Percentiles rank a stretch among this genome's conserved stretches.
These are phyloP conservation scores for Sanghuangporus baumii DNA, from an alignment of 1,284 basidiomycete genomes.

Conservation along the genomic window DNA sequence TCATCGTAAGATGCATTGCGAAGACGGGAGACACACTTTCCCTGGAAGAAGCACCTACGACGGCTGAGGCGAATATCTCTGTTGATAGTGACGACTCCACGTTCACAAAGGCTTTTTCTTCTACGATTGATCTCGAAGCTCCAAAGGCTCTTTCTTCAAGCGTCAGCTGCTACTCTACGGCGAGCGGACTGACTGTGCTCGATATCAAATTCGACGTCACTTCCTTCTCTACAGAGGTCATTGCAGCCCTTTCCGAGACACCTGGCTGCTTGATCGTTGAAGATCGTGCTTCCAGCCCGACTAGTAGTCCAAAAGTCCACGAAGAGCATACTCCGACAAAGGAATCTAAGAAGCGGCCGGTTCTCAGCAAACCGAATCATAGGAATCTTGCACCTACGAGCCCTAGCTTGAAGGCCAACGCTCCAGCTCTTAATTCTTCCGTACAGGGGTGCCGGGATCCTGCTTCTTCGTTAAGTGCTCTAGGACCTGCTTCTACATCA, in stretches of 20 bases:
- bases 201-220: not conserved
- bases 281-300: not conserved
- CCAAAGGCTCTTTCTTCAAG: not conserved
- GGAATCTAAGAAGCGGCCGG: not conserved
- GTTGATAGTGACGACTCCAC: not conserved
- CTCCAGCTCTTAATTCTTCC: not conserved
- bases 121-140: not conserved
- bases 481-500: not conserved
- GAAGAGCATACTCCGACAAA: not conserved
- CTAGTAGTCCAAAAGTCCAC: not conserved
- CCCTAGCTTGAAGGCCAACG: conserved; percentile 2
- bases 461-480: not conserved
- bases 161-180: not conserved
- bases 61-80: not conserved
- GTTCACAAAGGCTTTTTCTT: not conserved
- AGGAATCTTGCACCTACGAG: not conserved
- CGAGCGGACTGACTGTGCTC: not conserved
- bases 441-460: not conserved
- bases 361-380: conserved; percentile 13
- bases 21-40: too few relatives aligned
- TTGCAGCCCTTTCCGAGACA: not conserved
- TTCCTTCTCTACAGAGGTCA: not conserved
- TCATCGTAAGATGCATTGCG: not conserved
- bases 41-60: too few relatives aligned
- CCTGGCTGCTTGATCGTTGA: not conserved